Conservation (phyloP, 257 asterid genomes). For the Fraxinus quadrangulata region DNA sequence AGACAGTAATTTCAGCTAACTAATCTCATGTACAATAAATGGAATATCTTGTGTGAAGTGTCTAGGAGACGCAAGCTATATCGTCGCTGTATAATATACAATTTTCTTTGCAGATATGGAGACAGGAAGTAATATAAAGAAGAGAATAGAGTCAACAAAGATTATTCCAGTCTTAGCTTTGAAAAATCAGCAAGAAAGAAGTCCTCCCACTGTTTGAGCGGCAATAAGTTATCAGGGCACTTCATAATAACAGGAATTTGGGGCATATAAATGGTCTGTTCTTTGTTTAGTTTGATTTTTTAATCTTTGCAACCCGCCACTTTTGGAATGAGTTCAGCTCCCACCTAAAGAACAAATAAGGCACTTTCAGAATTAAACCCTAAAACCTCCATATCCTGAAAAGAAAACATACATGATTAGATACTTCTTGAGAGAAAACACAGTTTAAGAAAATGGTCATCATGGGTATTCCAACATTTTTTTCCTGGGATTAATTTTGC, state of each 20-base stretch:
- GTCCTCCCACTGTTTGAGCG: conserved; percentile 90
- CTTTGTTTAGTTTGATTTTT: conserved; percentile 45
- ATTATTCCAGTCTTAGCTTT: conserved; percentile 69
- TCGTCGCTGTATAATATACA: neutral
- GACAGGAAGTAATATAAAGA: conserved; percentile 10
- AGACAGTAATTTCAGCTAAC: neutral
- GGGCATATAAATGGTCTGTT: conserved; percentile 85
- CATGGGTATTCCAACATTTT: neutral
- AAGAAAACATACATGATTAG: neutral
- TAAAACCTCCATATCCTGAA: neutral
- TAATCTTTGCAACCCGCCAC: conserved; percentile 66
- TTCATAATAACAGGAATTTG: conserved; percentile 77
- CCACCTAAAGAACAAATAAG: conserved; percentile 57
- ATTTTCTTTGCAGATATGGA: neutral
- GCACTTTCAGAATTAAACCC: conserved; percentile 21
- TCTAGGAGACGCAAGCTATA: neutral
- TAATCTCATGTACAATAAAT: conserved; percentile 1
- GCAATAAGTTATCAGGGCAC: conserved; percentile 73
- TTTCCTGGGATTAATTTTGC: neutral
- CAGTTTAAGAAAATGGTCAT: neutral
- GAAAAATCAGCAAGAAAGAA: conserved; percentile 83
- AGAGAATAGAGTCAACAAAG: conserved; percentile 15
- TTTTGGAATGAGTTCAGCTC: conserved; percentile 73
- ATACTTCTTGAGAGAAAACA: neutral
- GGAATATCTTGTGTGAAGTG: neutral